phyloP scores from a whole-genome alignment of 2,329 filamentous ascomycete species.

The Fusarium lyarnte region DNA sequence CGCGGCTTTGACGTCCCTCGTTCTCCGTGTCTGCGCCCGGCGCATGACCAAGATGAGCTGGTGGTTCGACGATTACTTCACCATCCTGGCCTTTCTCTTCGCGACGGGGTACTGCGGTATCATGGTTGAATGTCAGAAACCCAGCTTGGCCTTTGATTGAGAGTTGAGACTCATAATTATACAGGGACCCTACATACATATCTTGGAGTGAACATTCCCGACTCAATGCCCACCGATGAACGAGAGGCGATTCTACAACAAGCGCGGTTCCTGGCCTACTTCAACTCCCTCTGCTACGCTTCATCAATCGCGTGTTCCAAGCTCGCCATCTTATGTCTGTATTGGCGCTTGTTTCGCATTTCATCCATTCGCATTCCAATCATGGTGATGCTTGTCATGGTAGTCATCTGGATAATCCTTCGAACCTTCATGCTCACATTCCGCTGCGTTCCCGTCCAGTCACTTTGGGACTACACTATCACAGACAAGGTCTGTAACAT shows the following conservation, averaged over 20 bases:
- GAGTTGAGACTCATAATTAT: background rate
- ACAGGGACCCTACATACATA: conserved; percentile 35
- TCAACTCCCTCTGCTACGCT: conserved; percentile 36
- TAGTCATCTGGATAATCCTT: conserved; percentile 41
- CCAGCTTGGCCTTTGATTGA: accelerated
- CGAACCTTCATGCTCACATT: conserved; percentile 48
- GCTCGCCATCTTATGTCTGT: conserved; percentile 43
- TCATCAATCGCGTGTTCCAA: conserved; percentile 43
- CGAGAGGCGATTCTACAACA: conserved; percentile 21
- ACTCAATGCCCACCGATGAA: background rate
- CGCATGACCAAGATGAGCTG: conserved; percentile 35
- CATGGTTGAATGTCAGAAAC: conserved; percentile 29
- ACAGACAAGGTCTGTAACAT: conserved; percentile 43
- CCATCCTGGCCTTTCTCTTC: conserved; percentile 32
- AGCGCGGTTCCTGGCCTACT: conserved; percentile 25
- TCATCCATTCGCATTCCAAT: conserved; percentile 44
- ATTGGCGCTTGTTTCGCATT: conserved; percentile 44
- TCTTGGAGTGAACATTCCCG: conserved; percentile 31
- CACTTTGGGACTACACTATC: conserved; percentile 46
- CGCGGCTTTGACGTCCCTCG: conserved; percentile 26
- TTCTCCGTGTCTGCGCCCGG: conserved; percentile 31
- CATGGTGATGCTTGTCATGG: conserved; percentile 34
- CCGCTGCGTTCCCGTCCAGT: conserved; percentile 47
- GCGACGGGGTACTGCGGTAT: conserved; percentile 29
- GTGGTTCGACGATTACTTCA: conserved; percentile 41